Evolutionary conservation across 805 yeast genomes (phyloP).

Genomic region (Yarrowia sp.): DNA sequence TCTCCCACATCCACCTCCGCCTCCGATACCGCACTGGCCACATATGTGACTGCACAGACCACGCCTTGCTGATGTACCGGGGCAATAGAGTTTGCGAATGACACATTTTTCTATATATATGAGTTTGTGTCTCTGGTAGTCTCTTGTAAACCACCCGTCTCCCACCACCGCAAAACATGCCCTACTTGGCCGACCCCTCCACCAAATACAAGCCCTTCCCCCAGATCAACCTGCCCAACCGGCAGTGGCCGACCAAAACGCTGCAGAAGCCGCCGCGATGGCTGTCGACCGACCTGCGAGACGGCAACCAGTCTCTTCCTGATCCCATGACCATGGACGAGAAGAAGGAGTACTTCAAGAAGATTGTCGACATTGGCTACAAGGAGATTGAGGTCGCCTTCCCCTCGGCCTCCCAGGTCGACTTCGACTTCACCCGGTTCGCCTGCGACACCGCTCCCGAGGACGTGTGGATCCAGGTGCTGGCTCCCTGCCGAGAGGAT

Average conservation of each 20-base stretch:
- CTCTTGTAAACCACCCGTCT: too few relatives aligned
- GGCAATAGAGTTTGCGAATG: constrained; percentile 16
- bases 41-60: neutral
- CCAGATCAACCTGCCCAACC: constrained; percentile 62
- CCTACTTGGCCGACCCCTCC: constrained; percentile 35
- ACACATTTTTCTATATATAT: constrained; percentile 28
- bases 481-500: constrained; percentile 78
- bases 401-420: constrained; percentile 80
- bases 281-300: constrained; percentile 83
- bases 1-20: neutral
- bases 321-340: constrained; percentile 88
- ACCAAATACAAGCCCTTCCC: constrained; percentile 64
- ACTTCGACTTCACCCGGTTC: constrained; percentile 78
- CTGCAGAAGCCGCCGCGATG: constrained; percentile 75
- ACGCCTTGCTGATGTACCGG: constrained; percentile 34
- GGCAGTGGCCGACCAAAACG: constrained; percentile 73
- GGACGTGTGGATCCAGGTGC: constrained; percentile 78
- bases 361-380: constrained; percentile 74
- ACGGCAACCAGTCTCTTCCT: constrained; percentile 84
- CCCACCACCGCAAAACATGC: neutral
- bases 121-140: neutral
- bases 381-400: constrained; percentile 85
- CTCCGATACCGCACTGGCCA: constrained; percentile 26
- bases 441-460: constrained; percentile 77
- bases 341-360: constrained; percentile 71